Base-by-base conservation (phyloP, 2,329 filamentous ascomycete species). In the Fusarium setosum region DNA sequence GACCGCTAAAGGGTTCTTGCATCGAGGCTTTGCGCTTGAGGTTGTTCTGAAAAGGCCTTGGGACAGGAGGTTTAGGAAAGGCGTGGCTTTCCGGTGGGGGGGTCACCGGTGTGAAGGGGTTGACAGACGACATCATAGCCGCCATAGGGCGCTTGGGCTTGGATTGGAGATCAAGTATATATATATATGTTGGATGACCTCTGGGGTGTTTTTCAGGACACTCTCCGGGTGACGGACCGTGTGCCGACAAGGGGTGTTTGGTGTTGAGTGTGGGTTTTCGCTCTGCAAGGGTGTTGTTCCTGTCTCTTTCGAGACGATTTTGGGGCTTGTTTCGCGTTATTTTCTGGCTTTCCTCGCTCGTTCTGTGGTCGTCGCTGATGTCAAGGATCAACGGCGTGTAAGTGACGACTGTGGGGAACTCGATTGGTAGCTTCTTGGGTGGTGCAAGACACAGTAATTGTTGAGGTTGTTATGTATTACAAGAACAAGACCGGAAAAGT, bases 71-170 rank as follows among this genome's bases (percentile, higher is more conserved):
- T 73, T 73, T 73, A 71, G 71, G 71, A 72, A 73, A 73, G 51
- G 62, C 63, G 56, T 70, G 71, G 56, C 67, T 72, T 63, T 73
- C 71, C 55, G 71, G 71, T 57, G 71, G 71, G 63, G 71, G 71
- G 56, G 71, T 73, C 59, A 73, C 71, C 67, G 71, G 71, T 57
- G 67, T 61, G 35, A 73, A 73, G 56, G 70, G 71, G 69, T 68
- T 73, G 63, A 73, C 71, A 67, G 71, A 73, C 70, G 71, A 73
- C 70, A 73, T 73, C 71, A 73, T 72, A 60, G 71, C 71, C 71
- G 71, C 69, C 71, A 73, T 73, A 60, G 55, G 60, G 63, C 65
- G 65, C 58, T 58, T 41, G 65, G 65, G 17, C 48, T 58, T 56
- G 57, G 45, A 15, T 31, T 58, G 61, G 50, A 59, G 42, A 32